These are phyloP conservation scores for Pythium utonaiense DNA, from an alignment of 352 stramenopile species.

Conservation along the genomic window DNA sequence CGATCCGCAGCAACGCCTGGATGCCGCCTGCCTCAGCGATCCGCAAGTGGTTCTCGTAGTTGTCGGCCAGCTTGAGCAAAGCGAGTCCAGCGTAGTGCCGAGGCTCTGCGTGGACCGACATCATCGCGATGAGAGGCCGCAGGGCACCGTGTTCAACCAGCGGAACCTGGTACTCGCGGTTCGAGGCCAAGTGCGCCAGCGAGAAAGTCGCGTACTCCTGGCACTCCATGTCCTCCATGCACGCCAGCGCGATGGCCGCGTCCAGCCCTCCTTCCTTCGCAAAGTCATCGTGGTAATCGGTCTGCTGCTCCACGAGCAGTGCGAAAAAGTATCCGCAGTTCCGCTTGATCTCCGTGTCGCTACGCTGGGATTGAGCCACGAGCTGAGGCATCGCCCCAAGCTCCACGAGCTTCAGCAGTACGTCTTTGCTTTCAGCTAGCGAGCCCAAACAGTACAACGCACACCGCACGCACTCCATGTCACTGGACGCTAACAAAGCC, in stretches of 20 bases:
- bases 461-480: slow-evolving; percentile 88
- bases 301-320: slow-evolving; percentile 86
- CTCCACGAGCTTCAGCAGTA: slow-evolving; percentile 90
- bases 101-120: slow-evolving; percentile 91
- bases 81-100: slow-evolving; percentile 95
- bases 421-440: slow-evolving; percentile 90
- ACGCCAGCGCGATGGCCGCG: slow-evolving; percentile 87
- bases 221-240: slow-evolving; percentile 93
- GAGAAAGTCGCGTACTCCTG: slow-evolving; percentile 95
- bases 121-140: slow-evolving; percentile 94
- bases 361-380: slow-evolving; percentile 65
- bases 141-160: slow-evolving; percentile 91
- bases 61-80: slow-evolving; percentile 97
- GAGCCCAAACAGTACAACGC: slow-evolving; percentile 92
- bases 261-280: slow-evolving; percentile 84
- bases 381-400: slow-evolving; percentile 82
- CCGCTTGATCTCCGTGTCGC: slow-evolving; percentile 91
- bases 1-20: slow-evolving; percentile 92
- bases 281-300: slow-evolving; percentile 92
- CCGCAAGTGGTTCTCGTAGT: slow-evolving; percentile 96
- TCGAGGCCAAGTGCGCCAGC: slow-evolving; percentile 93
- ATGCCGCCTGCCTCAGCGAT: slow-evolving; percentile 96
- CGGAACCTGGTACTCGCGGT: slow-evolving; percentile 91
- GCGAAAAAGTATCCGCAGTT: slow-evolving; percentile 93
- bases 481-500: slow-evolving; percentile 76